phyloP scores from a whole-genome alignment of 148 eudicot genomes.

The Cornus suecica region DNA sequence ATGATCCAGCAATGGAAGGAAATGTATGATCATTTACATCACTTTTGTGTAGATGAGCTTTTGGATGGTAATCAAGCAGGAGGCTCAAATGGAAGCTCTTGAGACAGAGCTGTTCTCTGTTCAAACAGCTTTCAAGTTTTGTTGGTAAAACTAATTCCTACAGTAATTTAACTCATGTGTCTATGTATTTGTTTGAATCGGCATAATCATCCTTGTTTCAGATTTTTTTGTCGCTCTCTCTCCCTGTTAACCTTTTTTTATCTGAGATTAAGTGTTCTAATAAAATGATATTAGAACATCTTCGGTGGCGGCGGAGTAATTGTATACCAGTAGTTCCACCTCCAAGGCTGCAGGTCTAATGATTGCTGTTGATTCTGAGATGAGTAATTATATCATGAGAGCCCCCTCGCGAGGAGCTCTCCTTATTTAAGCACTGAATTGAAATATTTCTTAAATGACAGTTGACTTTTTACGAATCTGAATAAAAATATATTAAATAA shows the following conservation, averaged over 20 bases:
- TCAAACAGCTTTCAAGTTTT: constrained; percentile 26
- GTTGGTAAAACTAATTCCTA: constrained; percentile 20
- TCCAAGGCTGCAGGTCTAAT: too few relatives aligned
- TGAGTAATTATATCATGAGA: too few relatives aligned
- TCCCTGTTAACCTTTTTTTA: too few relatives aligned
- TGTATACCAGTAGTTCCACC: too few relatives aligned
- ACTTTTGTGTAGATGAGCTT: constrained; percentile 66
- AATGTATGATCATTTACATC: constrained; percentile 63
- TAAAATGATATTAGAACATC: not conserved
- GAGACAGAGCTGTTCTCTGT: constrained; percentile 1
- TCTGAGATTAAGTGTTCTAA: not conserved
- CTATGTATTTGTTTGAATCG: not conserved
- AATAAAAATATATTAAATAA: too few relatives aligned
- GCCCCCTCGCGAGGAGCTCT: too few relatives aligned
- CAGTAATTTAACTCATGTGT: not conserved
- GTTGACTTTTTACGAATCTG: too few relatives aligned
- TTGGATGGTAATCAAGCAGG: constrained; percentile 43
- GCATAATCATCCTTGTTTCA: not conserved
- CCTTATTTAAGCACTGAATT: too few relatives aligned
- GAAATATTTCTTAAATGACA: too few relatives aligned
- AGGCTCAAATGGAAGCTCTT: constrained; percentile 10
- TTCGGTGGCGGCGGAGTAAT: not conserved
- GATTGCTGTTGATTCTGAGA: too few relatives aligned
- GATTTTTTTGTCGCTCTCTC: not conserved
- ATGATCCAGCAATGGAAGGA: constrained; percentile 73